Evolutionary conservation across 2,329 filamentous ascomycete genomes (phyloP).

Genomic region (Aspergillus pseudoglaucus): DNA sequence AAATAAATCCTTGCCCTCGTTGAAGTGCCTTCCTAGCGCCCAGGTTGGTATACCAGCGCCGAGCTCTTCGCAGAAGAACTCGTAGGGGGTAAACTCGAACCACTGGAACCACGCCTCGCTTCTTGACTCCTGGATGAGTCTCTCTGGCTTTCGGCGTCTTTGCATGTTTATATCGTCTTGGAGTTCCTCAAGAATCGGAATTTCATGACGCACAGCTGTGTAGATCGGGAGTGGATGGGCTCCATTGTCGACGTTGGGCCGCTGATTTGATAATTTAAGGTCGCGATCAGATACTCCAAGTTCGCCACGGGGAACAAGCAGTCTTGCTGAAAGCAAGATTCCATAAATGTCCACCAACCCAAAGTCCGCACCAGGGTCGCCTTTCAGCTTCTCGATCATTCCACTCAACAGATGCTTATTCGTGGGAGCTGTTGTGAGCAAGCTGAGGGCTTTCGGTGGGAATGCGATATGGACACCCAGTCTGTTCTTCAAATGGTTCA

Average conservation of each 20-base stretch:
- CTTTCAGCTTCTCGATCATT: conserved; percentile 84
- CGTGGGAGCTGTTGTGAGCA: conserved; percentile 81
- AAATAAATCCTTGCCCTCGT: conserved; percentile 61
- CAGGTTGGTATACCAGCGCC: conserved; percentile 89
- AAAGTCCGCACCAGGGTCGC: conserved; percentile 71
- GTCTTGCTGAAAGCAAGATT: conserved; percentile 71
- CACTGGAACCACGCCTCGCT: conserved; percentile 90
- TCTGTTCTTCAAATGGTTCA: conserved; percentile 80
- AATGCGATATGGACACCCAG: conserved; percentile 88
- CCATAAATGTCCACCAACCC: conserved; percentile 93
- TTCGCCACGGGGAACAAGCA: conserved; percentile 82
- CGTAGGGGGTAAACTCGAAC: conserved; percentile 93
- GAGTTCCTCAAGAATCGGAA: conserved; percentile 55
- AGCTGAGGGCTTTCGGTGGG: conserved; percentile 72
- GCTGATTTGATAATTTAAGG: conserved; percentile 86
- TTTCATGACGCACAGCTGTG: conserved; percentile 90
- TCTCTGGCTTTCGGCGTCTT: conserved; percentile 25
- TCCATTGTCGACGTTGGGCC: conserved; percentile 67
- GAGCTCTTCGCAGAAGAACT: conserved; percentile 92
- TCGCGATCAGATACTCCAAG: conserved; percentile 68
- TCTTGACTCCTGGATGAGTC: conserved; percentile 41
- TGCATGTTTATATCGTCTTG: conserved; percentile 17
- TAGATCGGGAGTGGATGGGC: conserved; percentile 88
- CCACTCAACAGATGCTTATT: conserved; percentile 87
- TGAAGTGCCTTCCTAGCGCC: conserved; percentile 79